phyloP scores from a whole-genome alignment of 768 basidiomycete species.

The Phallus indusiatus region DNA sequence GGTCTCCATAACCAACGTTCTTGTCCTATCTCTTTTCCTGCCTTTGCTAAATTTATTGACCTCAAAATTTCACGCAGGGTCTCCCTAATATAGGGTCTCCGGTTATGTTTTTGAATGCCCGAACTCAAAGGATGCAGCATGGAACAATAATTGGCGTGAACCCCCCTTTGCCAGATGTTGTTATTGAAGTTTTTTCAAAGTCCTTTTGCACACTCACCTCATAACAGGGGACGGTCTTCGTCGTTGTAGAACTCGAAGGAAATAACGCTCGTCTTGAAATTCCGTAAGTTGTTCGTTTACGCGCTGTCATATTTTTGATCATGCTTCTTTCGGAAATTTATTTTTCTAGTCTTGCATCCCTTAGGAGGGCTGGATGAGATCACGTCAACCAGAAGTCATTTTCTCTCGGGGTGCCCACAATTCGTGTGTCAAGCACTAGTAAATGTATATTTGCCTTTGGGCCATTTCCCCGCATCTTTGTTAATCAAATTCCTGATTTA shows the following conservation, averaged over 20 bases:
- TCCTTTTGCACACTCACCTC: not conserved
- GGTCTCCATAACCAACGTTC: not conserved
- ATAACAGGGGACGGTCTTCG: not conserved
- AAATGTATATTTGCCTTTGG: too few relatives aligned
- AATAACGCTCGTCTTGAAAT: not conserved
- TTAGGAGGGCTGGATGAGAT: not conserved
- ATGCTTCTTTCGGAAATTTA: not conserved
- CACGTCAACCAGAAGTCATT: not conserved
- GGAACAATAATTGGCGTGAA: slow-evolving; percentile 1
- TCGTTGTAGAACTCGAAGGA: not conserved
- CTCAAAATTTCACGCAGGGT: not conserved
- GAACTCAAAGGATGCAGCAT: not conserved
- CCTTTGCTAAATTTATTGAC: not conserved
- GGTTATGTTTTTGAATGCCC: slow-evolving; percentile 6
- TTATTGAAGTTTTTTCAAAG: not conserved
- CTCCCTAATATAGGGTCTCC: not conserved
- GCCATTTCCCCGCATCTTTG: too few relatives aligned
- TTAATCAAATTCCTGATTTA: too few relatives aligned
- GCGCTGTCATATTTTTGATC: not conserved
- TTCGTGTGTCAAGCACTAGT: too few relatives aligned
- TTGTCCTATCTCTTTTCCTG: not conserved
- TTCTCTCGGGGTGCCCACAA: not conserved
- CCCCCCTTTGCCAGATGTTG: not conserved
- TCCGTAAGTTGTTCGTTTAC: not conserved
- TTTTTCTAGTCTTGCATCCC: not conserved